phyloP scores from a whole-genome alignment of 345 rosid species.

The Aethionema arabicum region DNA sequence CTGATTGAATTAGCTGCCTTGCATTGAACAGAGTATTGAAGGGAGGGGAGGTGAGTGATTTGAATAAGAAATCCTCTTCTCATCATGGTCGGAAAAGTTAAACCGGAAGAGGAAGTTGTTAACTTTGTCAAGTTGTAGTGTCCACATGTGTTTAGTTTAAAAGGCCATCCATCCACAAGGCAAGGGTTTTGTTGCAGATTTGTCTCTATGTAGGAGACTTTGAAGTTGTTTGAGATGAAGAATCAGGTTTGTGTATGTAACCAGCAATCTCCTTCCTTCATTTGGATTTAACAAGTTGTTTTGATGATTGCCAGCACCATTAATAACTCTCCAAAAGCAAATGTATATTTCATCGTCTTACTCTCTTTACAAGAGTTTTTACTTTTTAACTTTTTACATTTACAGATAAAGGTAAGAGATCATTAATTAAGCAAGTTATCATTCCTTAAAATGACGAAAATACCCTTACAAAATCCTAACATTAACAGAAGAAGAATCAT shows the following conservation, averaged over 20 bases:
- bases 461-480: too few species aligned
- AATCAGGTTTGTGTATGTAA: not conserved
- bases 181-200: not conserved
- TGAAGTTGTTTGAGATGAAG: slow-evolving; percentile 6
- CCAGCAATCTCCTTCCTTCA: not conserved
- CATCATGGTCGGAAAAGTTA: not conserved
- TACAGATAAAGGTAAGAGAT: too few species aligned
- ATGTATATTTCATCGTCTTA: too few species aligned
- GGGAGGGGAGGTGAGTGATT: not conserved
- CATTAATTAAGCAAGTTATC: too few species aligned
- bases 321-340: not conserved
- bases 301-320: slow-evolving; percentile 20
- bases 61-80: not conserved
- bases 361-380: too few species aligned
- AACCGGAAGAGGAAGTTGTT: too few species aligned
- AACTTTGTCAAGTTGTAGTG: too few species aligned
- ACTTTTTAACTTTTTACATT: too few species aligned
- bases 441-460: too few species aligned
- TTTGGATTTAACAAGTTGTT: slow-evolving; percentile 11
- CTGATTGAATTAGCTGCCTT: slow-evolving; percentile 59
- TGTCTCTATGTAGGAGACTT: not conserved
- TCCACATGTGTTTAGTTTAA: too few species aligned
- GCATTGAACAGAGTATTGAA: slow-evolving; percentile 38
- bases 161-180: too few species aligned
- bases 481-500: too few species aligned